Evolutionary conservation across 2,329 filamentous ascomycete genomes (phyloP), one percentile per base, ranked within the genome.

Genomic region (Onygenales sp.): DNA sequence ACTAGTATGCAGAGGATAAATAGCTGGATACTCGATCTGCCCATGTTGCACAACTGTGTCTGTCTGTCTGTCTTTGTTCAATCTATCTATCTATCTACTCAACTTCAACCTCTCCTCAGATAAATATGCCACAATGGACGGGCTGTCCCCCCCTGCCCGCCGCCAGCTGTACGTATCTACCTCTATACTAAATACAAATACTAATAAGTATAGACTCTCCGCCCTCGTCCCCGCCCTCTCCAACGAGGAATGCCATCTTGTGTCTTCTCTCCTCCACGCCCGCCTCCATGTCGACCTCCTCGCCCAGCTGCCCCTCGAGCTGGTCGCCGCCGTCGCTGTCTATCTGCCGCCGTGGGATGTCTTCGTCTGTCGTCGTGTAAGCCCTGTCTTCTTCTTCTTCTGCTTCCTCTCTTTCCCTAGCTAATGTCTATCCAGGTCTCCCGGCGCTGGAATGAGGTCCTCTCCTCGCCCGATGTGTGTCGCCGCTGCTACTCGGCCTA

Each of bases 271-370:
- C 37, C 49, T 63, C 5, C 54, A 61, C 37, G 14, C 51, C n/a
- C 53, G 52, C 14, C 62, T 70, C 31, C 57, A 66, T 21, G 60
- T 57, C 36, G 69, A 72, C 54, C 60, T 71, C n/a, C 39, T 72
- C 2, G 62, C 59, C 11, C 56, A 55, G 1, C 50, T 70, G 27
- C 69, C 68, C 3, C 11, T 63, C 5, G 69, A 72, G 54, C 52
- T 71, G n/a, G 60, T 62, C 3, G 55, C 59, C 8, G 57, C 62
- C 32, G 53, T 71, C 21, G 56, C 59, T 6, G 49, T 59, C 21
- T 57, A 65, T 51, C 46, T 71, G 11, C 49, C 60, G 32, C 51
- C 67, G 3, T 44, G 49, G 4, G 67, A 71, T 27, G 13, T 67
- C 33, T 45, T 69, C 48, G 17, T 57, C 17, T 27, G 7, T 1